These are phyloP conservation scores for Fusarium scirpi DNA, from an alignment of 2,329 filamentous ascomycete species.

Conservation along the genomic window DNA sequence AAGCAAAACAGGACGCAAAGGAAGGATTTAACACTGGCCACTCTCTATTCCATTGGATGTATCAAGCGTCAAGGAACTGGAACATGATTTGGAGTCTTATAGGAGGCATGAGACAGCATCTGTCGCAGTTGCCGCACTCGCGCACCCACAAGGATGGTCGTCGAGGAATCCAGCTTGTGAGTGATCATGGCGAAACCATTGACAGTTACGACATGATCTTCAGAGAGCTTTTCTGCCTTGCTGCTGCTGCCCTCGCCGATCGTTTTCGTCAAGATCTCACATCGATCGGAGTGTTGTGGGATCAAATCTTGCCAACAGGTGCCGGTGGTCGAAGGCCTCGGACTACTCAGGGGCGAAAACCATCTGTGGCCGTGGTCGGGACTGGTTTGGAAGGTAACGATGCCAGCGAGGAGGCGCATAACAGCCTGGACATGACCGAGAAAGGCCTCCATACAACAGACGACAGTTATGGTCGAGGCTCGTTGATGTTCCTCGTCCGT, in stretches of 20 bases:
- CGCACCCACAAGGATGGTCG: slow-evolving; percentile 40
- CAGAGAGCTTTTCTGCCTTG: slow-evolving; percentile 84
- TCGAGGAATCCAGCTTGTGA: slow-evolving; percentile 58
- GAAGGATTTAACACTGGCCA: slow-evolving; percentile 83
- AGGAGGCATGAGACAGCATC: slow-evolving; percentile 77
- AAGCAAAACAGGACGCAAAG: slow-evolving; percentile 58
- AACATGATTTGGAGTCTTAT: slow-evolving; percentile 73
- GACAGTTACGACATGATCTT: slow-evolving; percentile 81
- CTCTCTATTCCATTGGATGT: slow-evolving; percentile 89
- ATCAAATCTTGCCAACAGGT: slow-evolving; percentile 79
- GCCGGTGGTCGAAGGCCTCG: slow-evolving; percentile 45
- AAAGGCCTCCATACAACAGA: slow-evolving; percentile 52
- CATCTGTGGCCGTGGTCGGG: slow-evolving; percentile 24
- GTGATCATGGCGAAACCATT: slow-evolving; percentile 68
- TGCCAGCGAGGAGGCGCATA: slow-evolving; percentile 34
- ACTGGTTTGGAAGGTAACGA: slow-evolving; percentile 22
- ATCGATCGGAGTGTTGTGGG: slow-evolving; percentile 77
- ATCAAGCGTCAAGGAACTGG: slow-evolving; percentile 85
- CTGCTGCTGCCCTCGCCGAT: slow-evolving; percentile 78
- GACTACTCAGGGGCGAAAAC: slow-evolving; percentile 30
- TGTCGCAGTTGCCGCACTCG: slow-evolving; percentile 62
- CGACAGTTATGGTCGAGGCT: slow-evolving; percentile 73
- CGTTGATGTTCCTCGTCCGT: slow-evolving; percentile 83
- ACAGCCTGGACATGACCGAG: slow-evolving; percentile 55
- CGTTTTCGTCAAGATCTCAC: slow-evolving; percentile 72